Evolutionary conservation across 495 filamentous ascomycete genomes (phyloP).

Genomic region (Bryoglossum gracile): DNA sequence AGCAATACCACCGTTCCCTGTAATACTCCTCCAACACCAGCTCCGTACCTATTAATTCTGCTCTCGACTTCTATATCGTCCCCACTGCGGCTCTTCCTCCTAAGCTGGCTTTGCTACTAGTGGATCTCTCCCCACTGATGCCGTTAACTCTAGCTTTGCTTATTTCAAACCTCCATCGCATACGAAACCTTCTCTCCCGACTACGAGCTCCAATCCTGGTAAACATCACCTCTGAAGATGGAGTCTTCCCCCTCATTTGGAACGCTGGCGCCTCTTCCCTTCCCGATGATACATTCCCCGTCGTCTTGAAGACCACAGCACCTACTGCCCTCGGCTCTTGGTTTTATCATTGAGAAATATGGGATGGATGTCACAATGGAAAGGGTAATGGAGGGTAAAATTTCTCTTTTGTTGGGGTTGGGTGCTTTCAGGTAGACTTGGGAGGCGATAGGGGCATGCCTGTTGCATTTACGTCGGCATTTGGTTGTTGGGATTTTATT

Average conservation of each 20-base stretch:
- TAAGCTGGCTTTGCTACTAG: background rate
- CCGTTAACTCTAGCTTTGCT: background rate
- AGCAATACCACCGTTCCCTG: background rate
- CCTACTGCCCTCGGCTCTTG: too few species aligned
- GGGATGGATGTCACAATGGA: too few species aligned
- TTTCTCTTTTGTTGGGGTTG: too few species aligned
- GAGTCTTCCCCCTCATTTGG: conserved; percentile 1
- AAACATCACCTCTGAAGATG: background rate
- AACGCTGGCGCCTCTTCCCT: background rate
- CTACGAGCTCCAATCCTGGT: conserved; percentile 4
- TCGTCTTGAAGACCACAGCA: background rate
- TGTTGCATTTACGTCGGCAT: too few species aligned
- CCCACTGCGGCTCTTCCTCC: background rate
- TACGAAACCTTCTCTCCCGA: background rate
- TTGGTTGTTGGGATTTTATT: too few species aligned
- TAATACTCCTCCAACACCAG: background rate
- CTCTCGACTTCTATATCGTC: background rate
- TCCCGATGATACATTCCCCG: background rate
- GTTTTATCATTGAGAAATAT: too few species aligned
- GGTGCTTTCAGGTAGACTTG: too few species aligned
- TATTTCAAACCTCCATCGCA: background rate
- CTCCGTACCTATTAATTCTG: background rate
- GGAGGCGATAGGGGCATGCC: too few species aligned
- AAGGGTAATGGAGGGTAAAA: too few species aligned
- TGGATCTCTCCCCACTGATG: background rate